Conservation (phyloP, 352 stramenopile species). For the Pythium aphanidermatum region DNA sequence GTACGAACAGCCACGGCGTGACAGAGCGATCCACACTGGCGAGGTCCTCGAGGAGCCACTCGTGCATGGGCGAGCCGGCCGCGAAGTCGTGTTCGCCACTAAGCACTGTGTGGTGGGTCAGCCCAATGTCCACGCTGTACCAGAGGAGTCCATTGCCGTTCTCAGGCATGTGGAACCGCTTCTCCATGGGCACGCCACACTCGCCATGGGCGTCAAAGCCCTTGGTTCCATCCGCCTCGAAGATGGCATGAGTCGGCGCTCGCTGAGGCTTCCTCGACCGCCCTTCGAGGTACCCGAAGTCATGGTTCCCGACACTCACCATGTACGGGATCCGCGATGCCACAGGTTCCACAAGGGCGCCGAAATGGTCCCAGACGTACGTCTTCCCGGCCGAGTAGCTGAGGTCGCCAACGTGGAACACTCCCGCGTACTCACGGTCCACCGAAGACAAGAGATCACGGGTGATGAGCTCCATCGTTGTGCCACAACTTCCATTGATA, state of each 20-base stretch:
- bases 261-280: conserved; percentile 35
- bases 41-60: conserved; percentile 28
- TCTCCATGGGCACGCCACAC: conserved; percentile 58
- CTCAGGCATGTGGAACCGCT: conserved; percentile 49
- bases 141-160: conserved; percentile 26
- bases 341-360: conserved; percentile 68
- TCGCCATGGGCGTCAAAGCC: conserved; percentile 53
- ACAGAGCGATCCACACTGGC: conserved; percentile 21
- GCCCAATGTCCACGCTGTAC: conserved; percentile 26
- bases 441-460: conserved; percentile 22
- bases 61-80: conserved; percentile 16
- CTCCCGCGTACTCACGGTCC: conserved; percentile 26
- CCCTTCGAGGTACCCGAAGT: conserved; percentile 33
- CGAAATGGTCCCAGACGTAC: conserved; percentile 76
- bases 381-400: conserved; percentile 61
- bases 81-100: conserved; percentile 28
- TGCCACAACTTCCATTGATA: conserved; percentile 15
- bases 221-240: conserved; percentile 17
- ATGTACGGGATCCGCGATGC: conserved; percentile 64
- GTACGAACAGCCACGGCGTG: conserved; percentile 29
- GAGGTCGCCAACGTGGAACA: conserved; percentile 76
- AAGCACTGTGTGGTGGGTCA: conserved; percentile 23
- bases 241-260: too few species aligned
- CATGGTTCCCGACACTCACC: conserved; percentile 36
- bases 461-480: conserved; percentile 30